Evolutionary conservation across 352 stramenopile species (phyloP), one percentile per base, ranked within the genome.

Genomic region (Phytophthora brassicae): DNA sequence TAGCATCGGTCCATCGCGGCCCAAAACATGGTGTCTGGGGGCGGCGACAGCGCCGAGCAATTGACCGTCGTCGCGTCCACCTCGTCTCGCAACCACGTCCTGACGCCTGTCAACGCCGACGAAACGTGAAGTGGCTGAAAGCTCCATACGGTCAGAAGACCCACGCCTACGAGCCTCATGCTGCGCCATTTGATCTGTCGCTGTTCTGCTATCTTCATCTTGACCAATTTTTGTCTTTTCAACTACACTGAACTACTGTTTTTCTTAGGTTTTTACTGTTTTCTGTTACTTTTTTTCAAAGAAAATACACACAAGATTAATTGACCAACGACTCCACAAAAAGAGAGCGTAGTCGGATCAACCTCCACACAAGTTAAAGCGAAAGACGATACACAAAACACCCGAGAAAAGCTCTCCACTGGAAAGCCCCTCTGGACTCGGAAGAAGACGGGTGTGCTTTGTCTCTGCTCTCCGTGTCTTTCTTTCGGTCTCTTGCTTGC

Each of bases 1-100:
- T 73, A 70, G 72, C 92, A 98, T n/a, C 68, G 61, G 22, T 72
- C 70, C 77, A 88, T 86, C 29, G 77, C 77, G 13, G 76, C 59
- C 84, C 81, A 90, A 60, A 82, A 91, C 57, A 76, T 69, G 46
- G 56, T 56, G 48, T 86, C 80, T 2, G 60, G 48, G 5, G 75
- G 67, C 33, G 80, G 68, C 16, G 80, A 86, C 43, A 83, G 72
- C 39, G 74, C 68, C 43, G 72, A 74, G 65, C 82, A 91, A 56
- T 89, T 84, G 43, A 64, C 60, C 26, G 42, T 47, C 56, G 48
- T 60, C 20, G 29, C 50, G 19, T 61, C 41, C 19, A 26, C 39
- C 39, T 72, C 63, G 17, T 62, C 48, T n/a, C 50, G 63, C 26
- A 63, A 51, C 66, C 69, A 77, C n/a, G 63, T 54, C 54, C 69